Evolutionary conservation across 163 green algal species (phyloP).

Genomic region (Prototheca cutis): DNA sequence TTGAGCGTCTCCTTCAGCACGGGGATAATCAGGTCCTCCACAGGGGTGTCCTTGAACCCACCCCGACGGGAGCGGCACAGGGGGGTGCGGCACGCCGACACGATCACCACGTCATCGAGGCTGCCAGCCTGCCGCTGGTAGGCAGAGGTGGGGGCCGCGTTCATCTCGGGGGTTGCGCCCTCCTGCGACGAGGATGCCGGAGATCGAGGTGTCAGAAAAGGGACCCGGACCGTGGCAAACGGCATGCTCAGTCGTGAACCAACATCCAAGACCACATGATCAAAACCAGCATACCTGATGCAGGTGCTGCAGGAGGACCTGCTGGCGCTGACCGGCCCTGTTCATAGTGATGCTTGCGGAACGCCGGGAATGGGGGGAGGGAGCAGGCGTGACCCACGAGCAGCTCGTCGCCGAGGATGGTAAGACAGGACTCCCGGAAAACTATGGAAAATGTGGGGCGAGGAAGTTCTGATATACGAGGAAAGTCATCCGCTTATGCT

Average conservation of each 20-base stretch:
- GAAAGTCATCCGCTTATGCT: too few relatives aligned
- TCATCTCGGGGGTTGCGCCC: not conserved
- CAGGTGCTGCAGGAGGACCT: slow-evolving; percentile 11
- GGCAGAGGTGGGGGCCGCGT: slow-evolving; percentile 35
- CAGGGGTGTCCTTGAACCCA: slow-evolving; percentile 82
- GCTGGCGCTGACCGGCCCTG: slow-evolving; percentile 8
- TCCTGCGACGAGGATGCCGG: not conserved
- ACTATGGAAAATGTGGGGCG: too few relatives aligned
- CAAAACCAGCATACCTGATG: not conserved
- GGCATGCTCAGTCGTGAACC: too few relatives aligned
- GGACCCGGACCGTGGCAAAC: too few relatives aligned
- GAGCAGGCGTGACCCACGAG: too few relatives aligned
- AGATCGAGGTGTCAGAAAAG: too few relatives aligned
- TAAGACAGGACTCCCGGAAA: too few relatives aligned
- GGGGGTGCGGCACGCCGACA: slow-evolving; percentile 77
- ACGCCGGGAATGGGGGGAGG: not conserved
- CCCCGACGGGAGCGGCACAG: slow-evolving; percentile 39
- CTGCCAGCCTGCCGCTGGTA: slow-evolving; percentile 46
- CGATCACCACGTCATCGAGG: slow-evolving; percentile 81
- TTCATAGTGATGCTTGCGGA: not conserved
- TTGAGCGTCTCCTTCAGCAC: slow-evolving; percentile 83
- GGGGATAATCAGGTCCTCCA: slow-evolving; percentile 80
- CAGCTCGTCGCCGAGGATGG: too few relatives aligned
- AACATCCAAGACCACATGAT: not conserved
- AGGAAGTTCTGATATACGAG: too few relatives aligned